Base-by-base conservation (phyloP, 1,284 basidiomycete genomes). In the Lignosus rhinocerotis region DNA sequence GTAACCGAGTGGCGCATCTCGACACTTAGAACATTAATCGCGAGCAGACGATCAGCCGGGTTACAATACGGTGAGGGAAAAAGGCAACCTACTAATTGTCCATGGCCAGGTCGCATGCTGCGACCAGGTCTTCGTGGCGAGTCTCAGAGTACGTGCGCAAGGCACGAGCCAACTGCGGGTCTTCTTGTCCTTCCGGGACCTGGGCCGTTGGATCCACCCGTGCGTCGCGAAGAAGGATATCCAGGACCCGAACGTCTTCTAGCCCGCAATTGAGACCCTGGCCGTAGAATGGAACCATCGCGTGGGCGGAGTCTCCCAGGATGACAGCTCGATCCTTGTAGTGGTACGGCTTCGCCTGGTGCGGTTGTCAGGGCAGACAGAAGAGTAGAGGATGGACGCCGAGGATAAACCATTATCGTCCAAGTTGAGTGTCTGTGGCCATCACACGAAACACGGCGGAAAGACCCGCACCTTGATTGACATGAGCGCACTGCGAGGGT, bases 271-370 rank as follows among this genome's bases (percentile, higher is more conserved):
- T 99, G 66, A 99, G 83, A 17, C 96, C 96, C 79, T 99, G 96
- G 21, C 95, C 96, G 74, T 96, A 99, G 78, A 99, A 99, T 50
- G 96, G 96, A 25, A 96, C 93, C 94, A 98, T 98, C 43, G 93
- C 91, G 75, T 99, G 96, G 6, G 95, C 93, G 36, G 96, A 89
- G 74, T 99, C 96, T 50, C 96, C 96, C 50, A 99, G 78, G 54
- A 99, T 82, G 39, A 98, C 81, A 52, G 84, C 94, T 67, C 93
- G 85, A 75, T 94, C 93, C 72, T 85, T 86, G 80, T 93, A 95
- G 73, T 96, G 92, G 74, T 96, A 94, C 43, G 95, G 95, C 59
- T 82, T 86, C 67, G 88, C 85, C 89, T 95, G 70, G 11, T 5
- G 17, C 34, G 39, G 61, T 60, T 47, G 61, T 47, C 59, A 57